Conservation (phyloP, 345 rosid genomes). For the sweet orange (Citrus sinensis) region DVS_A1.0 CM039162.1:8278001-8278500, state of each 20-base stretch:
- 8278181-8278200: background rate
- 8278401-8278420: background rate
- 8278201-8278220: background rate
- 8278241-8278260: background rate
- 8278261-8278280: background rate
- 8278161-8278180: background rate
- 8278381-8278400: background rate
- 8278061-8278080: background rate
- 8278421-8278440: background rate
- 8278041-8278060: background rate
- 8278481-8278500: slow-evolving; percentile 80
- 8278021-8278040: background rate
- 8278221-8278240: background rate
- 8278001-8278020: background rate
- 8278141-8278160: background rate
- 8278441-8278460: background rate
- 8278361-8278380: background rate
- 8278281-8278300: background rate
- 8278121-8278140: background rate
- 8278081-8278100: background rate
- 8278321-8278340: background rate
- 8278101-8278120: background rate
- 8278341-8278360: background rate
- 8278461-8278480: slow-evolving; percentile 57
- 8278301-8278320: background rate